Base-by-base conservation (phyloP, 495 filamentous ascomycete genomes). In the Penicillium waksmanii region DNA sequence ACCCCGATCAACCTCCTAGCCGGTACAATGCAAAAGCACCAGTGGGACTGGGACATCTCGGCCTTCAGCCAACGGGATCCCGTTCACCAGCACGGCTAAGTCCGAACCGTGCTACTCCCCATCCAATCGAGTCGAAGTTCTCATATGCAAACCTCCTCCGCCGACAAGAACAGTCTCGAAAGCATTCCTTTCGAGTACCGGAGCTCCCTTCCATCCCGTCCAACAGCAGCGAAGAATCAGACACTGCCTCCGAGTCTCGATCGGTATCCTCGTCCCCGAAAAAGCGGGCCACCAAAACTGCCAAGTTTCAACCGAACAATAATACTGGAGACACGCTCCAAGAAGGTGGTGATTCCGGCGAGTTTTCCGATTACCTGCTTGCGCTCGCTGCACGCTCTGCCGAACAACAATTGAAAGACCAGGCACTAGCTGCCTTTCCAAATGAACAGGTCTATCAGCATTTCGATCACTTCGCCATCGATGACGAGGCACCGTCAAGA, bases 341-440 rank as follows among this genome's bases (percentile, higher is more conserved):
- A 66, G 87, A 78, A 79, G 89, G 77, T 76, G 86, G 85, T 51
- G 87, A 93, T 71, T 87, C 87, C 36, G 79, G 84, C 40, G 79
- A 84, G 58, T 86, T 89, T 57, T 86, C 87, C 46, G 87, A 86
- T 12, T 93, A 92, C 63, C 72, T 96, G 42, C 81, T 94, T 17
- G 85, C 87, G 19, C 75, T 96, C 52, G 90, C 91, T 19, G 88
- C 89, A 40, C 84, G 82, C 52, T 87, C 90, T 57, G 90, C 90
- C 13, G 86, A 93, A 68, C 85, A 85, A 68, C 87, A 93, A 68
- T 64, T 90, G 40, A 78, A 81, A 46, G 88, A 91, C 17, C 87
- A 89, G 72, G 83, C 86, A 3, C 72, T 89, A 61, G 88, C 87
- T 21, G 89, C 87, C 8, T 91, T 87, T 60, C 86, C 87, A 3